Base-by-base conservation (phyloP, 1,139 yeast genomes). In the Saccharomyces pastorianus region DNA sequence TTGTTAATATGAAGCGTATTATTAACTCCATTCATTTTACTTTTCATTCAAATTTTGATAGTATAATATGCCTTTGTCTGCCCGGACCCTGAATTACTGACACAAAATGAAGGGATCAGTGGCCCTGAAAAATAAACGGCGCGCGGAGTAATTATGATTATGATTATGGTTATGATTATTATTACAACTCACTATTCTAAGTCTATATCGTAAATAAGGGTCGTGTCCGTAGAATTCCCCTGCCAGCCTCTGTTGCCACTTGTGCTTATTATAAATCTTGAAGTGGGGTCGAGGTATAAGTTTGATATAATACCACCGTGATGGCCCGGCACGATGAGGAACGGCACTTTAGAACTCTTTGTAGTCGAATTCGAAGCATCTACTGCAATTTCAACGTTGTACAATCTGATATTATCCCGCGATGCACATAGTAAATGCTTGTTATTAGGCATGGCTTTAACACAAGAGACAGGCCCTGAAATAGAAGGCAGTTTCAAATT, bases 231-330 rank as follows among this genome's bases (percentile, higher is more conserved):
- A 46, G 84, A 80, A 34, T 76, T 73, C 2, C 96, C 88, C 64
- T 86, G 93, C 97, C 97, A 91, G 3, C 99, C 99, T 65, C 98
- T 79, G 61, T 87, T 88, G 6, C 99, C 99, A 70, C 96, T 87
- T 0, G 98, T 85, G 65, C 96, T 85, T 13, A 91, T 81, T 83
- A 93, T 77, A 68, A 88, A 93, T 60, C 93, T 74, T 49, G 95
- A 90, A 1, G 93, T 86, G 46, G 90, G 93, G 67, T 91, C 98
- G 34, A 91, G 85, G 59, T 80, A 76, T 59, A 87, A 73, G 51
- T 82, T 79, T 76, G 96, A 72, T 71, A 85, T 69, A 71, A 84
- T 77, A 17, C 83, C 83, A 50, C 85, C 87, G 64, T 82, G 86
- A 63, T 81, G 85, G 2, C 86, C 85, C 0, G 86, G 85, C 4